These are phyloP conservation scores for Sarocladiaceae sp. DNA, from an alignment of 2,329 filamentous ascomycete species.

Conservation along the genomic window DNA sequence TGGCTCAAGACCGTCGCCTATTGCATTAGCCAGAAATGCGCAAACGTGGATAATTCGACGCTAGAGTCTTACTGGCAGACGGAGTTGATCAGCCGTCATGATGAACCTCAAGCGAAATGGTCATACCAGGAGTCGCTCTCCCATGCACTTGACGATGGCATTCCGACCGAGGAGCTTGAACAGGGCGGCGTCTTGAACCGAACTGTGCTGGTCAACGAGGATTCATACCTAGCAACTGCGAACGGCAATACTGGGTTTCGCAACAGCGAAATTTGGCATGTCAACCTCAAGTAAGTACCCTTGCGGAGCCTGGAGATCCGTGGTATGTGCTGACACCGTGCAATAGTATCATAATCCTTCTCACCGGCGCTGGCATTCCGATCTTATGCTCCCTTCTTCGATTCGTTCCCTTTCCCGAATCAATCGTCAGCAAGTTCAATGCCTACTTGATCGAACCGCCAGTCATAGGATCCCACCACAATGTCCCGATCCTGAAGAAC, in stretches of 20 bases:
- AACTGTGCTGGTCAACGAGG: constrained; percentile 13
- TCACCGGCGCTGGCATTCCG: constrained; percentile 11
- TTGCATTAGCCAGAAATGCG: constrained; percentile 16
- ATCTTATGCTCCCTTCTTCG: constrained; percentile 23
- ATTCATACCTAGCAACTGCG: constrained; percentile 11
- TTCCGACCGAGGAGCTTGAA: constrained; percentile 3
- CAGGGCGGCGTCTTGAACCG: constrained; percentile 7
- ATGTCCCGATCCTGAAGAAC: constrained; percentile 10
- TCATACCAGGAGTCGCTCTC: constrained; percentile 14
- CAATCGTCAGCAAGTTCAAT: constrained; percentile 11
- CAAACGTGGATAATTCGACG: background rate
- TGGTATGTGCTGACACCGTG: too few relatives aligned
- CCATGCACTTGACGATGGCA: background rate
- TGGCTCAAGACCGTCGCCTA: constrained; percentile 19
- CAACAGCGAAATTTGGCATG: constrained; percentile 10
- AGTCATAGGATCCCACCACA: constrained; percentile 13
- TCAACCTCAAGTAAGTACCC: constrained; percentile 10
- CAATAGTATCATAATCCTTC: constrained; percentile 10
- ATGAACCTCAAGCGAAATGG: constrained; percentile 13
- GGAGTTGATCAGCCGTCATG: constrained; percentile 13
- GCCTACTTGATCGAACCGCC: constrained; percentile 18
- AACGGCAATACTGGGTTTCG: constrained; percentile 14
- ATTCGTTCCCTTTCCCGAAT: constrained; percentile 18
- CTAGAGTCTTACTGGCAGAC: constrained; percentile 18
- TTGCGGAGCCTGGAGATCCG: too few relatives aligned